phyloP scores from a whole-genome alignment of 1,139 yeast species.

The Sporopachydermia cereana region DNA sequence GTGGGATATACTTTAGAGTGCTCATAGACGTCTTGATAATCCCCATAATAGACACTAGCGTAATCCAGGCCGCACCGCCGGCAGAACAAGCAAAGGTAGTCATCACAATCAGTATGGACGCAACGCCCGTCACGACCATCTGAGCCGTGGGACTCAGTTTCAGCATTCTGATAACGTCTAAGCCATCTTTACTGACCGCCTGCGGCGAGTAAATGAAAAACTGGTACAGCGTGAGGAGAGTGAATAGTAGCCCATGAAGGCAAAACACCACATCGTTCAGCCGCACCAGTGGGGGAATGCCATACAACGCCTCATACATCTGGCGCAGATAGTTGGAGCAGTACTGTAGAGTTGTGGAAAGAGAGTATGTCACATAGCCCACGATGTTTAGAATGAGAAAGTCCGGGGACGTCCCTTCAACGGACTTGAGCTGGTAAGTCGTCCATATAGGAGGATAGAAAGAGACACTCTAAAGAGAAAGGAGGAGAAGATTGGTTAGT shows the following conservation, averaged over 20 bases:
- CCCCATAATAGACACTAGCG: background rate
- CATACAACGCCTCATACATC: conserved; percentile 3
- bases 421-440: conserved; percentile 25
- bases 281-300: conserved; percentile 29
- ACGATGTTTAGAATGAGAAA: conserved; percentile 29
- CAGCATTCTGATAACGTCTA: background rate
- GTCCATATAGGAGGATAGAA: conserved; percentile 34
- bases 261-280: conserved; percentile 33
- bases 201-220: conserved; percentile 21
- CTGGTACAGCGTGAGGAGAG: conserved; percentile 26
- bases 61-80: conserved; percentile 2
- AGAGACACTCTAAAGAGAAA: conserved; percentile 27
- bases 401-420: conserved; percentile 36
- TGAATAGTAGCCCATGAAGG: conserved; percentile 29
- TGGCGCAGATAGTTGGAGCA: conserved; percentile 13
- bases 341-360: conserved; percentile 28
- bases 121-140: background rate
- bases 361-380: conserved; percentile 32
- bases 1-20: conserved; percentile 39
- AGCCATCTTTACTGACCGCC: conserved; percentile 13
- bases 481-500: too few relatives aligned
- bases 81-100: background rate
- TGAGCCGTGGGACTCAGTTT: conserved; percentile 2
- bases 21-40: conserved; percentile 32
- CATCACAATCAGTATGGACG: background rate